Evolutionary conservation across 345 rosid genomes (phyloP).

Genomic region (Theobroma cacao): DNA sequence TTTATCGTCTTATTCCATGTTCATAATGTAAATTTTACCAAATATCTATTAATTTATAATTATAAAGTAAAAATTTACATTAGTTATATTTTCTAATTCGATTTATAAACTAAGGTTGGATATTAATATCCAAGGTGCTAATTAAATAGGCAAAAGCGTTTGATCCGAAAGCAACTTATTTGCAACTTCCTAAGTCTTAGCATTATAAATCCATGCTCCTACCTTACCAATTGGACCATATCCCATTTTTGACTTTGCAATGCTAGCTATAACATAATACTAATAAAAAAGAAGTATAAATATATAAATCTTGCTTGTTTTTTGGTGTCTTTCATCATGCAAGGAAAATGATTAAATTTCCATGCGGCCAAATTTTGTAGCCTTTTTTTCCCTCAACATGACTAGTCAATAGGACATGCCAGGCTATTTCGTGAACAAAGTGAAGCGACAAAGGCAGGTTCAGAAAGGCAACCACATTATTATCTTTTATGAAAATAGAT

Average conservation of each 20-base stretch:
- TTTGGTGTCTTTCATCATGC: no score
- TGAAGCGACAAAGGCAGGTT: no score
- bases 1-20: background rate
- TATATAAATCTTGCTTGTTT: no score
- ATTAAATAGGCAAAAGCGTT: background rate
- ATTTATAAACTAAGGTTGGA: background rate
- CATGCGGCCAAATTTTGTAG: no score
- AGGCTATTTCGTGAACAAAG: no score
- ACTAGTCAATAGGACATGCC: no score
- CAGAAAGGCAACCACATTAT: background rate
- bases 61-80: background rate
- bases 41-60: background rate
- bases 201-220: background rate
- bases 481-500: background rate
- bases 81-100: background rate
- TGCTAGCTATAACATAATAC: no score
- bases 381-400: no score
- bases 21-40: background rate
- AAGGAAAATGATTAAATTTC: no score
- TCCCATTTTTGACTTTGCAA: no score
- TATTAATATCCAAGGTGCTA: background rate
- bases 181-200: background rate
- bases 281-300: no score
- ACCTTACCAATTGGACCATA: background rate
- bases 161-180: background rate